phyloP scores from a whole-genome alignment of 2,329 filamentous ascomycete genomes.

The Xylaria arbuscula region DNA sequence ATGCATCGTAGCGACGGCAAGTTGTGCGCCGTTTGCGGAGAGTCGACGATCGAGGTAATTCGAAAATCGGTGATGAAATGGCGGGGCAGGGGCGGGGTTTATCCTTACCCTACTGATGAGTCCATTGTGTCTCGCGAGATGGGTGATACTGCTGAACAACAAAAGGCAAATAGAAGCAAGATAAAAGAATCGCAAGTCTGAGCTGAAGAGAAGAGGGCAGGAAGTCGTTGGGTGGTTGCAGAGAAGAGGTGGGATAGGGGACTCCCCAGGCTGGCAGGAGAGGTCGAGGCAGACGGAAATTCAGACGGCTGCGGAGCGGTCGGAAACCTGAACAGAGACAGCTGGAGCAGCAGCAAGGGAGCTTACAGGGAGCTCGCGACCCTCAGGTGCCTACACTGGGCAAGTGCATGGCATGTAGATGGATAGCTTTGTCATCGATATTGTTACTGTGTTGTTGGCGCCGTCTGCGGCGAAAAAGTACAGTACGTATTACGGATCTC shows the following conservation, averaged over 20 bases:
- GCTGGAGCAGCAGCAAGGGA: conserved; percentile 25
- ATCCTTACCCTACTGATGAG: conserved; percentile 49
- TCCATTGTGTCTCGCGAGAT: conserved; percentile 46
- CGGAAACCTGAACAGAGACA: conserved; percentile 29
- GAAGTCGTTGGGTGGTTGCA: conserved; percentile 26
- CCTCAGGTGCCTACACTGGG: conserved; percentile 5
- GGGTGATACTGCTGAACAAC: conserved; percentile 21
- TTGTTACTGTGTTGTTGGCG: conserved; percentile 27
- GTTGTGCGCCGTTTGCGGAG: conserved; percentile 32
- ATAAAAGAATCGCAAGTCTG: neutral
- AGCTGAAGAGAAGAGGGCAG: conserved; percentile 10
- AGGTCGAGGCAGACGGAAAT: conserved; percentile 36
- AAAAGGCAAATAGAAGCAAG: conserved; percentile 32
- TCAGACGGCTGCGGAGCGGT: conserved; percentile 31
- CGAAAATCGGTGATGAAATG: conserved; percentile 45
- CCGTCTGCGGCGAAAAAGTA: conserved; percentile 4
- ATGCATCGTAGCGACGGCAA: conserved; percentile 13
- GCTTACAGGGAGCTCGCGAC: conserved; percentile 17
- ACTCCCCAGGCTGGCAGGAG: conserved; percentile 21
- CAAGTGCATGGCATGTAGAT: conserved; percentile 21
- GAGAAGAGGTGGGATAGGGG: conserved; percentile 31
- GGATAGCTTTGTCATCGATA: conserved; percentile 16
- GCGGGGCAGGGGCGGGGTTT: conserved; percentile 50
- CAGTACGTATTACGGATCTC: conserved; percentile 13
- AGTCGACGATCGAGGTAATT: conserved; percentile 33